phyloP scores from a whole-genome alignment of 1,139 yeast species.

The Saccharomyces hybrid region DNA sequence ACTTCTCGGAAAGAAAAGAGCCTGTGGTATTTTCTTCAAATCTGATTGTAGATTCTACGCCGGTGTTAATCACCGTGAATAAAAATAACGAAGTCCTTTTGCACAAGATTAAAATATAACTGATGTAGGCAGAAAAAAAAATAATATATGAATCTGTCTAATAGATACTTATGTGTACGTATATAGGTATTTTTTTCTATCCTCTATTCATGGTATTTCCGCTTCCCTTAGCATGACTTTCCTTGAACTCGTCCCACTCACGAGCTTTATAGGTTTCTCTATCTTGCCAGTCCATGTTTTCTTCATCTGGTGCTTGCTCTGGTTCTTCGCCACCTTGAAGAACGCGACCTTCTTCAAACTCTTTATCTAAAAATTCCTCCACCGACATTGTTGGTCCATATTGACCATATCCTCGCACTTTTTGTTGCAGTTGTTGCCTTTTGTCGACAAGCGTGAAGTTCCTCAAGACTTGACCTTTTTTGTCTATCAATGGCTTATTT shows the following conservation, averaged over 20 bases:
- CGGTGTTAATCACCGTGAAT: background rate
- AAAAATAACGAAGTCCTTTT: background rate
- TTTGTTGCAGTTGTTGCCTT: conserved; percentile 49
- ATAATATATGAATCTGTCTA: background rate
- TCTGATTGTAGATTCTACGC: background rate
- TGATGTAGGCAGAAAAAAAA: background rate
- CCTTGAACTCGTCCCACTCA: conserved; percentile 90
- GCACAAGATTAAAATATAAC: background rate
- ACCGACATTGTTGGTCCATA: conserved; percentile 90
- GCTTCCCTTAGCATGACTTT: conserved; percentile 75
- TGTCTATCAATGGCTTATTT: conserved; percentile 42
- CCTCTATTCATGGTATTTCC: conserved; percentile 89
- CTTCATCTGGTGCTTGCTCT: conserved; percentile 44
- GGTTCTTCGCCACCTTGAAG: conserved; percentile 45
- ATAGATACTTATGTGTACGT: background rate
- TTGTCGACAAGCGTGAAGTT: conserved; percentile 74
- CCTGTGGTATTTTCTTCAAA: background rate
- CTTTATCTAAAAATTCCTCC: conserved; percentile 84
- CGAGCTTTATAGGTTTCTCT: conserved; percentile 58
- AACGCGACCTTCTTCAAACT: conserved; percentile 77
- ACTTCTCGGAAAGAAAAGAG: background rate
- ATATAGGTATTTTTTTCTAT: conserved; percentile 28
- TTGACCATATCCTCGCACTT: conserved; percentile 90
- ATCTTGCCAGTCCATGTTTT: conserved; percentile 42
- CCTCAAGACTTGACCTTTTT: conserved; percentile 67